Evolutionary conservation across 2,329 filamentous ascomycete genomes (phyloP).

Genomic region (Coniella vitis): DNA sequence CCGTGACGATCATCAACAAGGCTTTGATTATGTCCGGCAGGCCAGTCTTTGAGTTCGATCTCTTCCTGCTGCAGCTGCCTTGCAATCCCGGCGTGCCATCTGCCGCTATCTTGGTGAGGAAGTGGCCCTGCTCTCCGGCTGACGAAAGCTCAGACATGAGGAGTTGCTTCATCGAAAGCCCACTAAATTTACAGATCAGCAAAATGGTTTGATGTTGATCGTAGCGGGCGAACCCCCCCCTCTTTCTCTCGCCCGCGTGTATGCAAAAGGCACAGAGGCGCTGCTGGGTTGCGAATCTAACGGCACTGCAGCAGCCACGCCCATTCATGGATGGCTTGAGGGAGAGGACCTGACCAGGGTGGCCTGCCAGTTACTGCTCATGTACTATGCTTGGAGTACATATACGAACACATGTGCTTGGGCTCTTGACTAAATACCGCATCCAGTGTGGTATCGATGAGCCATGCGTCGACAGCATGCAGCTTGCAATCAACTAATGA

Average conservation of each 20-base stretch:
- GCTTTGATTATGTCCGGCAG: background rate
- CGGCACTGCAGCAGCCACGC: background rate
- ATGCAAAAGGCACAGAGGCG: background rate
- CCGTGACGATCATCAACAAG: background rate
- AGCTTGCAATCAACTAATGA: background rate
- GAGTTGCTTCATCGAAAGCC: too few relatives aligned
- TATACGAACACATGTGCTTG: too few relatives aligned
- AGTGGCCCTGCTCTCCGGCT: background rate
- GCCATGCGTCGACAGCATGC: background rate
- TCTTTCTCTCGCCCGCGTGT: background rate
- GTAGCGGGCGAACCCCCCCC: background rate
- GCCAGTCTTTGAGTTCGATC: background rate
- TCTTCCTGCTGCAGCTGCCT: background rate
- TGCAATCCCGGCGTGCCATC: background rate
- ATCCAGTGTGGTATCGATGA: too few relatives aligned
- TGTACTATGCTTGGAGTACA: too few relatives aligned
- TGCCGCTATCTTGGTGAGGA: background rate
- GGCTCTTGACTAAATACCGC: too few relatives aligned
- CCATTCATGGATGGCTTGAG: background rate
- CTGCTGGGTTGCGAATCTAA: background rate
- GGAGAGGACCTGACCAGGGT: background rate
- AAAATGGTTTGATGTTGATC: background rate
- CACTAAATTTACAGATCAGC: too few relatives aligned
- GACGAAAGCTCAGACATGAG: too few relatives aligned
- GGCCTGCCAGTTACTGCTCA: background rate